A percentile compares a stretch with the other conserved stretches of the same genome.
phyloP scores from a whole-genome alignment of 2,329 filamentous ascomycete genomes.

The Purpureocillium takamizusanense region DNA sequence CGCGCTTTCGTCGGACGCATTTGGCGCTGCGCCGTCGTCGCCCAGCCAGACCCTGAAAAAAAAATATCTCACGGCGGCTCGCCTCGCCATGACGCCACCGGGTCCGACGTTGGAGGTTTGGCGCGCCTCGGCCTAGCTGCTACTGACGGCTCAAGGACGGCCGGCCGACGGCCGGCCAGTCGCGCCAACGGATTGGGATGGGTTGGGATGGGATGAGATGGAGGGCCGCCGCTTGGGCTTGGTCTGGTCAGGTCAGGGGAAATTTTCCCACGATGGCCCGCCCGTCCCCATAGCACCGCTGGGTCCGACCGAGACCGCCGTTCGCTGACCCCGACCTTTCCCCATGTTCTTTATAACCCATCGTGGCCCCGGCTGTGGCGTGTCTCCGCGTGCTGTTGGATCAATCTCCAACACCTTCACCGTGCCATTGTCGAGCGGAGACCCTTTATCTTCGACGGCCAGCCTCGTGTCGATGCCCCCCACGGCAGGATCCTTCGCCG shows the following conservation, averaged over 20 bases:
- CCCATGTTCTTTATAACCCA: neutral
- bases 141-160: no score
- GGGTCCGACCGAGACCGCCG: conserved; percentile 3
- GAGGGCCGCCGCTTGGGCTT: no score
- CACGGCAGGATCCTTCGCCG: no score
- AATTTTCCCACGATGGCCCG: conserved; percentile 9
- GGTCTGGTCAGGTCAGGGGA: conserved; percentile 7
- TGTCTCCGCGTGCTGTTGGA: neutral
- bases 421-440: neutral
- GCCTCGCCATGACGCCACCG: neutral
- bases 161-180: no score
- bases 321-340: conserved; percentile 2
- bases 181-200: no score
- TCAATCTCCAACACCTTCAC: neutral
- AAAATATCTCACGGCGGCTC: no score
- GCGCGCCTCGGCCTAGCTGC: conserved; percentile 5
- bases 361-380: neutral
- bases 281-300: conserved; percentile 6
- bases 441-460: no score
- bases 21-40: neutral
- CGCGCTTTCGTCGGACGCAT: no score
- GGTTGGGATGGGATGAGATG: no score
- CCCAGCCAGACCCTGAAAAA: neutral
- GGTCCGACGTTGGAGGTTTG: neutral
- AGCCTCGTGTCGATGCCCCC: no score